These are phyloP conservation scores for Sporothrix humicola DNA, from an alignment of 2,329 filamentous ascomycete species.

Conservation along the genomic window DNA sequence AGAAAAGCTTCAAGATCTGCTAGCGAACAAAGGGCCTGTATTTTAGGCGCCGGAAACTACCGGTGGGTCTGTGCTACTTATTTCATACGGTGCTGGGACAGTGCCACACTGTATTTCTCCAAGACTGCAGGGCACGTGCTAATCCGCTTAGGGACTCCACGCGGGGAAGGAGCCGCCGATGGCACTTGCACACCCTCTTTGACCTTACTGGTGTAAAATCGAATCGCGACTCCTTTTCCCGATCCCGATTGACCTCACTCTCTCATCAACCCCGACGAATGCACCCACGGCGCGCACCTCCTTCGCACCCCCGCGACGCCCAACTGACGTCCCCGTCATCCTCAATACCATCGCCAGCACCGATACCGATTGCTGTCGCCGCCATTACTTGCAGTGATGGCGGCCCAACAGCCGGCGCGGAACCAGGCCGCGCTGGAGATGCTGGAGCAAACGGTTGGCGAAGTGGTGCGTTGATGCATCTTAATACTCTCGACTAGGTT, in stretches of 20 bases:
- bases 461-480: conserved; percentile 53
- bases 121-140: conserved; percentile 21
- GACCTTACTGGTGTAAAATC: conserved; percentile 1
- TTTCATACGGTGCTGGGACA: not conserved
- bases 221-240: conserved; percentile 4
- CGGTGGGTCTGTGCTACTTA: not conserved
- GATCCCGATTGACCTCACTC: not conserved
- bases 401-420: conserved; percentile 22
- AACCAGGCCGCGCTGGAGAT: conserved; percentile 50
- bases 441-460: conserved; percentile 61
- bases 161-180: not conserved
- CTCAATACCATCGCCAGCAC: not conserved
- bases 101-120: not conserved
- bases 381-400: conserved; percentile 29
- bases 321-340: not conserved
- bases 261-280: not conserved
- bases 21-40: not conserved
- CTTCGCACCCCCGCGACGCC: not conserved
- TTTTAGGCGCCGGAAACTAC: conserved; percentile 15
- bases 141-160: not conserved
- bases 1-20: not conserved
- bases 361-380: not conserved
- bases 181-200: conserved; percentile 7
- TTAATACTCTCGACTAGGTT: not conserved
- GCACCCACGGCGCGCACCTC: not conserved